Evolutionary conservation across 1,284 basidiomycete genomes (phyloP).

Genomic region (Sanghuangporus baumii): DNA sequence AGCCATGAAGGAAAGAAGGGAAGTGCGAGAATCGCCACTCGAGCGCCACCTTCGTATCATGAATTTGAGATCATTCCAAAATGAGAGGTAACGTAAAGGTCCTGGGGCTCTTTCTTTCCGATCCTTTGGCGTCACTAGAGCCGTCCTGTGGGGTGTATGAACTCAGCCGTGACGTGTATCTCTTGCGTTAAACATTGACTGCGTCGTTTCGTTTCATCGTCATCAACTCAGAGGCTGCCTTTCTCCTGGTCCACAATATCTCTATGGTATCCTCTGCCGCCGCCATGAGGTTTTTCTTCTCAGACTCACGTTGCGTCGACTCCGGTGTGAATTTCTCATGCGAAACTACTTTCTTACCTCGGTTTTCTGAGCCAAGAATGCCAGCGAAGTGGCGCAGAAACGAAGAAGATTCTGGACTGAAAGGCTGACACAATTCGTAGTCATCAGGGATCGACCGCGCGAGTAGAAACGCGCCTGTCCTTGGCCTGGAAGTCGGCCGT

Average conservation of each 20-base stretch:
- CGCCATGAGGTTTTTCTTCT: neutral
- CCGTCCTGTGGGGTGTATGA: neutral
- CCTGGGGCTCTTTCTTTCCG: neutral
- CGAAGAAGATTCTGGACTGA: too few relatives aligned
- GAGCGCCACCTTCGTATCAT: neutral
- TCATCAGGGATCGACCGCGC: too few relatives aligned
- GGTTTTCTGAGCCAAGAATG: too few relatives aligned
- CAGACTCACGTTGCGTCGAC: neutral
- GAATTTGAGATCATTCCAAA: neutral
- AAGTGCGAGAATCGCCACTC: neutral
- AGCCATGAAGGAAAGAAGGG: neutral
- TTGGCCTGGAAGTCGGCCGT: too few relatives aligned
- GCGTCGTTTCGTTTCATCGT: neutral
- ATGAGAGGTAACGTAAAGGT: constrained; percentile 7
- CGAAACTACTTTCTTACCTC: too few relatives aligned
- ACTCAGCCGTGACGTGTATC: neutral
- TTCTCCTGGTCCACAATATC: neutral
- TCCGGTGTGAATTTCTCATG: too few relatives aligned
- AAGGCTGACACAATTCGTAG: too few relatives aligned
- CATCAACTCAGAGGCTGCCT: neutral
- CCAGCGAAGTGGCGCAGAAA: too few relatives aligned
- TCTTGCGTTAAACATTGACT: neutral
- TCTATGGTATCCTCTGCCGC: neutral
- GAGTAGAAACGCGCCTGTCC: too few relatives aligned
- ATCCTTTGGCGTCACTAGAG: neutral